Evolutionary conservation across 768 basidiomycete species (phyloP).

Genomic region (Ramaria sp.): DNA sequence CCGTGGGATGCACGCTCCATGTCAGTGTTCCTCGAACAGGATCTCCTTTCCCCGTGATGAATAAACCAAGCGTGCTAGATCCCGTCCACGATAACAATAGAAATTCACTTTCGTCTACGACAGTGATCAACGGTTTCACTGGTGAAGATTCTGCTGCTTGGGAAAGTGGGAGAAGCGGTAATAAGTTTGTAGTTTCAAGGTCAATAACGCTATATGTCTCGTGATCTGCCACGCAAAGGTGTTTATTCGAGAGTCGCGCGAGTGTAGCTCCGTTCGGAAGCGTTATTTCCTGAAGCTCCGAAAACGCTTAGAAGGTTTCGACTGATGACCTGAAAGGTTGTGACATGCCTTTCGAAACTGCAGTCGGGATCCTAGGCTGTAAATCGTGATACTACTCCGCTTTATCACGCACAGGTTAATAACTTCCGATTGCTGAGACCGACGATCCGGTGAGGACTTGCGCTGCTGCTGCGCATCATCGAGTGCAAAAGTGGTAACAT

Average conservation of each 20-base stretch:
- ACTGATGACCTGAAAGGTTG: neutral
- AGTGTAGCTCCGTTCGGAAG: constrained; percentile 45
- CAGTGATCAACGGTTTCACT: constrained; percentile 61
- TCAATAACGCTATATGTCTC: constrained; percentile 71
- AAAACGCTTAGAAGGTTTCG: neutral
- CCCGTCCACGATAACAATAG: constrained; percentile 82
- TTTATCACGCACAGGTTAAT: constrained; percentile 71
- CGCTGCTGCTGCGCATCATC: constrained; percentile 41
- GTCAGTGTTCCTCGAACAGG: constrained; percentile 83
- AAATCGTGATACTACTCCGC: constrained; percentile 50
- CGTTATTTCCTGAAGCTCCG: constrained; percentile 51
- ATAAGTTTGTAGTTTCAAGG: constrained; percentile 55
- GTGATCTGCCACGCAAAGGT: constrained; percentile 66
- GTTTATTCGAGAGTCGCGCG: constrained; percentile 50
- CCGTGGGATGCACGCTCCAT: constrained; percentile 71
- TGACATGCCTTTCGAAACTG: constrained; percentile 44
- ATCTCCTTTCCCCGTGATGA: constrained; percentile 75
- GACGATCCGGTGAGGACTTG: constrained; percentile 36
- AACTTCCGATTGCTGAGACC: constrained; percentile 39
- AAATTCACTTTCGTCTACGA: constrained; percentile 72
- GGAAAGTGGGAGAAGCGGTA: constrained; percentile 68
- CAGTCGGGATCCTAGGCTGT: constrained; percentile 52
- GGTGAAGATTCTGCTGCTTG: constrained; percentile 41
- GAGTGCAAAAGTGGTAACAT: constrained; percentile 70
- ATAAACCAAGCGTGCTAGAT: constrained; percentile 69